These are phyloP conservation scores for Acrocalymma vagum DNA, from an alignment of 2,329 filamentous ascomycete species.

Conservation along the genomic window DNA sequence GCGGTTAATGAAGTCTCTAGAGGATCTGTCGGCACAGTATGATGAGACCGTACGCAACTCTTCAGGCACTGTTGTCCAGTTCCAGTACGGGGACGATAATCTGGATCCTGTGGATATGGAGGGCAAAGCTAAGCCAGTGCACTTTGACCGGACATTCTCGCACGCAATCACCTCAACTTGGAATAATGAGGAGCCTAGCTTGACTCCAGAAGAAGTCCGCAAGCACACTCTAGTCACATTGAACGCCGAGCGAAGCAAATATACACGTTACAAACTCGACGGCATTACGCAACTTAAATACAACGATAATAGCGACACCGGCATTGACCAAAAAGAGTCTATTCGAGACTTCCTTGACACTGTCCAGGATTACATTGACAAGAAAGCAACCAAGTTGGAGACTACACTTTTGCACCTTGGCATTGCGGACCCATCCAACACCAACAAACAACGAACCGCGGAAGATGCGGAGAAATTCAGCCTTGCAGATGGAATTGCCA, in stretches of 20 bases:
- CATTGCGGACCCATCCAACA: slow-evolving; percentile 21
- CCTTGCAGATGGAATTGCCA: slow-evolving; percentile 75
- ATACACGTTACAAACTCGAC: slow-evolving; percentile 41
- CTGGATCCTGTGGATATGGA: slow-evolving; percentile 98
- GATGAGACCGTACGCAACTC: slow-evolving; percentile 95
- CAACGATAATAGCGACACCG: slow-evolving; percentile 71
- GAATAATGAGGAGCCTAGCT: slow-evolving; percentile 75
- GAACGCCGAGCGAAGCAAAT: slow-evolving; percentile 70
- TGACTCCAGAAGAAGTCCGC: slow-evolving; percentile 79
- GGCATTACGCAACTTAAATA: slow-evolving; percentile 66
- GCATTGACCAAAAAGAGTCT: slow-evolving; percentile 70
- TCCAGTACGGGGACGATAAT: slow-evolving; percentile 96
- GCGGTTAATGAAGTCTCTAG: slow-evolving; percentile 95
- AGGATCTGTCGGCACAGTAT: slow-evolving; percentile 92
- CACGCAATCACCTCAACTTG: slow-evolving; percentile 81
- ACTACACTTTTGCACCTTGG: slow-evolving; percentile 42
- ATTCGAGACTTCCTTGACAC: slow-evolving; percentile 82
- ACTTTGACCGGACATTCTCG: slow-evolving; percentile 90
- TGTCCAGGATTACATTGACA: slow-evolving; percentile 75
- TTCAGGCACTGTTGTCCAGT: slow-evolving; percentile 87
- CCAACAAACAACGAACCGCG: slow-evolving; percentile 23
- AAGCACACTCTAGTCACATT: slow-evolving; percentile 74
- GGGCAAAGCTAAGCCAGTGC: slow-evolving; percentile 87
- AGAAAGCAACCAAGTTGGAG: slow-evolving; percentile 70
- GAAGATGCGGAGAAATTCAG: slow-evolving; percentile 48